A percentile compares a stretch with the other conserved stretches of the same genome.
These are phyloP conservation scores for Sclerotinia minor DNA, from an alignment of 2,329 filamentous ascomycete genomes.

Conservation along the genomic window DNA sequence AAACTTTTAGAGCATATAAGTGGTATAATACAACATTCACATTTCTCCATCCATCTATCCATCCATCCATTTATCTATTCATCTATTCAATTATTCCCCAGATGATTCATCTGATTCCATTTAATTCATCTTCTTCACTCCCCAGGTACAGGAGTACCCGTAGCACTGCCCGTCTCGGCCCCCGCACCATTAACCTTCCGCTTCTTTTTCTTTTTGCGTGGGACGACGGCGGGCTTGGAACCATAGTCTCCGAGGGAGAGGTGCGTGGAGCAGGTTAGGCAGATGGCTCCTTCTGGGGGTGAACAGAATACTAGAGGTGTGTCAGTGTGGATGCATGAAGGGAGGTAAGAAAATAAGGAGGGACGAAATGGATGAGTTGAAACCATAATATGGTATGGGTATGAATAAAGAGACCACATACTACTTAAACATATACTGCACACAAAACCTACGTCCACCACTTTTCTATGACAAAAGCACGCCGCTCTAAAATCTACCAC, in stretches of 20 bases:
- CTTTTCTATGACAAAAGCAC: conserved; percentile 91
- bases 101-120: background rate
- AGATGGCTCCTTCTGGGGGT: conserved; percentile 63
- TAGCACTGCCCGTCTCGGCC: conserved; percentile 57
- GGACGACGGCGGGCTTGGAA: conserved; percentile 72
- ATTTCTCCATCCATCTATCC: too few species aligned
- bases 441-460: conserved; percentile 90
- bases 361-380: too few species aligned
- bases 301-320: conserved; percentile 66
- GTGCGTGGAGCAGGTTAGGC: conserved; percentile 79
- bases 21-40: too few species aligned
- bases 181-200: conserved; percentile 60
- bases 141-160: conserved; percentile 57
- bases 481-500: conserved; percentile 96
- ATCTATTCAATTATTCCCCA: background rate
- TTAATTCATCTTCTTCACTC: conserved; percentile 29
- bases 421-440: conserved; percentile 94
- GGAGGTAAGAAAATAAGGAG: background rate
- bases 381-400: background rate
- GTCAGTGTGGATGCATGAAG: conserved; percentile 25
- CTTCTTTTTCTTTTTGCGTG: conserved; percentile 74
- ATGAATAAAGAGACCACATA: conserved; percentile 42
- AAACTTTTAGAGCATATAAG: background rate
- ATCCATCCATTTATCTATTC: background rate
- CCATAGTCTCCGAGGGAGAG: conserved; percentile 76